Evolutionary conservation across 1,284 basidiomycete genomes (phyloP), one percentile per base, ranked within the genome.

Genomic region (Macrocybe sp.): DNA sequence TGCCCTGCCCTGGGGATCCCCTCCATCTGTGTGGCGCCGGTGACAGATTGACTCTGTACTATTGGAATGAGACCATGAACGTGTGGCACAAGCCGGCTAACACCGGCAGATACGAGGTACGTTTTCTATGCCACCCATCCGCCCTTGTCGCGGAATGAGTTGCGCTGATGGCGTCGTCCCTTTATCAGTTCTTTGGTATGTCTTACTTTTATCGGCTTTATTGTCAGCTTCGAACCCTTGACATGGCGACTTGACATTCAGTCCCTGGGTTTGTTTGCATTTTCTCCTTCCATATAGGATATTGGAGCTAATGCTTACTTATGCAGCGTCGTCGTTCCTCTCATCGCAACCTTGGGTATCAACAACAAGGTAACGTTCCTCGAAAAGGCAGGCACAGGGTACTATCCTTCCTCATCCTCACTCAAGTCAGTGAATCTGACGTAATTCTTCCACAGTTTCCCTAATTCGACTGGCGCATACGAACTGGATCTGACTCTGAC

Each of bases 291-390:
- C 22, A 36, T n/a, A 32, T 8, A 28, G 44, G 40, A 44, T 22
- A 38, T 41, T 35, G 1, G 44, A 33, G 28, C 41, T 53, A 34
- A 55, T 32, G 47, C 9, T 4, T n/a, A 33, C 73, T 29, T 67
- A 63, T 31, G 4, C 31, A 84, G 85, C 9, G 72, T 89, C 32
- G 70, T 86, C 46, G 78, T 86, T 5, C 85, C 86, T 2, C 68
- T 89, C 45, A 75, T 89, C 38, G 79, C 83, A 4, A 88, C 86
- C 0, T 68, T 89, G 34, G 85, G 86, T 4, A 70, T 85, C 62
- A 89, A 89, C 69, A 78, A 81, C 68, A 89, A 89, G 59, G 79
- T 89, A 44, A 76, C 78, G 1, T 86, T 89, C 67, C 67, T 89
- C 6, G 86, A 89, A 65, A 89, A 89, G 62, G 51, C 49, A 12